Evolutionary conservation across 768 basidiomycete species (phyloP).

Genomic region (Botryobasidium botryosum): DNA sequence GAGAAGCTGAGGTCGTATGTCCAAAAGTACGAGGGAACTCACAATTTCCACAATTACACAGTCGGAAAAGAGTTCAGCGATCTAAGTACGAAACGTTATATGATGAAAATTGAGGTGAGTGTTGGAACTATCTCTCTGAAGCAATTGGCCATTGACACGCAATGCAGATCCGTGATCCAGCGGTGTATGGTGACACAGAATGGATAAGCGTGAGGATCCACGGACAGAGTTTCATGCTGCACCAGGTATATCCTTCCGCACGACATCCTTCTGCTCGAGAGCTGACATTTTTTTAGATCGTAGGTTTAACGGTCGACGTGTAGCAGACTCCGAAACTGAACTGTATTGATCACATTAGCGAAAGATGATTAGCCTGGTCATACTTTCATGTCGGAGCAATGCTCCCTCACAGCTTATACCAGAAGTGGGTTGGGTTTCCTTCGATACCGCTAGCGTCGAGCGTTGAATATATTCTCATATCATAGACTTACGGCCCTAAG

Average conservation of each 20-base stretch:
- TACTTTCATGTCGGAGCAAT: slow-evolving; percentile 60
- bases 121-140: background rate
- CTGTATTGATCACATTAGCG: slow-evolving; percentile 34
- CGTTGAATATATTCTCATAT: no score
- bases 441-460: background rate
- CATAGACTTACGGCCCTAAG: slow-evolving; percentile 53
- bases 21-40: slow-evolving; percentile 63
- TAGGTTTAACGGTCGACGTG: slow-evolving; percentile 6
- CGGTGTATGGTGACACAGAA: slow-evolving; percentile 77
- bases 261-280: background rate
- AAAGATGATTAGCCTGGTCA: slow-evolving; percentile 86
- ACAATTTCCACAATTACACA: slow-evolving; percentile 98
- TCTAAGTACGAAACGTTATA: slow-evolving; percentile 64
- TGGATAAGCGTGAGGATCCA: slow-evolving; percentile 91
- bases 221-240: slow-evolving; percentile 97
- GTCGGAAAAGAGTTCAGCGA: slow-evolving; percentile 74
- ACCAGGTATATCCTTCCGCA: slow-evolving; percentile 47
- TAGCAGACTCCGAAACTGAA: background rate
- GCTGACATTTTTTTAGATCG: slow-evolving; percentile 12
- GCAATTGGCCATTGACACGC: background rate
- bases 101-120: slow-evolving; percentile 69
- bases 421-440: slow-evolving; percentile 31
- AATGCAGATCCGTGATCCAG: slow-evolving; percentile 61
- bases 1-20: slow-evolving; percentile 38
- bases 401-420: slow-evolving; percentile 61